Evolutionary conservation across 805 yeast genomes (phyloP), one percentile per base, ranked within the genome.

Genomic region (Zygosaccharomyces bailii): DNA sequence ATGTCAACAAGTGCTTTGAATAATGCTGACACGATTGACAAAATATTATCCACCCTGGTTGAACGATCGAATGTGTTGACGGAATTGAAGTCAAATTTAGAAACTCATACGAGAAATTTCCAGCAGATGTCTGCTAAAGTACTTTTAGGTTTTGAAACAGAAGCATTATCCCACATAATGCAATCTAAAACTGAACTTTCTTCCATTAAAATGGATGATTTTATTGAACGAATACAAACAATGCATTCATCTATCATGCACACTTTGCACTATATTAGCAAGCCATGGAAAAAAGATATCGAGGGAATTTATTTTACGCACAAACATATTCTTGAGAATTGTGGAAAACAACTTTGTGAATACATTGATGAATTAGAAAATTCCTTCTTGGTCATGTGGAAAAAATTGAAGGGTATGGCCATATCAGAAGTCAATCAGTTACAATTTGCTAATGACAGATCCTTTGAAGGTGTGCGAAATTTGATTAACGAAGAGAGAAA

Each of bases 1-100:
- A 36, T 58, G 18, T 48, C 56, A 7, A 30, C 43, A 1, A 24
- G 48, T 5, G 50, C 62, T 6, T 54, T 47, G 7, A 40, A 43
- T 4, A 46, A 56, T 23, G 54, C 53, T 4, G 19, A 39, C 1
- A 27, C 53, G 2, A 52, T 56, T 34, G 9, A 32, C 5, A 37
- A 50, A 5, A 42, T 61, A 2, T 39, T 44, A 2, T 42, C 53
- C 1, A 51, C 48, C 6, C 51, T 65, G 4, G 14, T 46, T 1
- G 30, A 39, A 9, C 57, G 53, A 17, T 43, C 60, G 5, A 42
- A 42, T 4, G 34, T 41, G 2, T n/a, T 54, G 20, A 10, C 33
- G 7, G 16, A 18, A 9, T 20, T 42, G 13, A 39, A 43, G 21
- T 5, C 13, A 9, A 38, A 36, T 2, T 39, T 63, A 25, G 41